These are phyloP conservation scores for Mycotypha africana DNA, from an alignment of 371 early-diverging fungal genomes.

Conservation along the genomic window DNA sequence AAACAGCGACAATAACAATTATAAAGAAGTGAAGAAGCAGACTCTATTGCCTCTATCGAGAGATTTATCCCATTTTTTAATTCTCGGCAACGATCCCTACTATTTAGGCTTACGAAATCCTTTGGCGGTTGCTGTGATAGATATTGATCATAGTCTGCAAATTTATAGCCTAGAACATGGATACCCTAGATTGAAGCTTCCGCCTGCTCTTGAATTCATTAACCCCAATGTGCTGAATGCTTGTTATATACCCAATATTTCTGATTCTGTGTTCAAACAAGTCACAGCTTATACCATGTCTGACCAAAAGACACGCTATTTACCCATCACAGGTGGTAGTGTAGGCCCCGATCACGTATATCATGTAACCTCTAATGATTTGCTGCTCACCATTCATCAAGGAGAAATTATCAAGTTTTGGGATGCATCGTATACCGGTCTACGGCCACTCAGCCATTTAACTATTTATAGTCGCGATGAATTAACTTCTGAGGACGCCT, in stretches of 20 bases:
- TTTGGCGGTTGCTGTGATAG: conserved; percentile 36
- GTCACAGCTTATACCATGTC: conserved; percentile 8
- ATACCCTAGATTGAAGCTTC: conserved; percentile 27
- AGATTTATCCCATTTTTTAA: conserved; percentile 47
- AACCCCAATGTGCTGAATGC: conserved; percentile 35
- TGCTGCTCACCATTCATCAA: conserved; percentile 45
- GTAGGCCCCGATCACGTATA: conserved; percentile 38
- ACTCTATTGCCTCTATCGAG: conserved; percentile 33
- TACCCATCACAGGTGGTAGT: conserved; percentile 47
- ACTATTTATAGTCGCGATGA: conserved; percentile 23
- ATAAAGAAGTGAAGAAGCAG: conserved; percentile 38
- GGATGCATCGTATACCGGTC: conserved; percentile 48
- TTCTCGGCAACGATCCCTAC: conserved; percentile 41
- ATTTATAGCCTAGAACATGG: conserved; percentile 30
- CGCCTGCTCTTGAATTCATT: conserved; percentile 42
- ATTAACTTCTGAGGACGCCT: conserved; percentile 6
- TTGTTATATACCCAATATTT: conserved; percentile 23
- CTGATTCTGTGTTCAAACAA: conserved; percentile 15
- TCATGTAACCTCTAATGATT: conserved; percentile 37
- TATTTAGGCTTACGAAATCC: conserved; percentile 40
- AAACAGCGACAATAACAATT: conserved; percentile 37
- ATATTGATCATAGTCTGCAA: conserved; percentile 26
- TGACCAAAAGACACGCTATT: conserved; percentile 18
- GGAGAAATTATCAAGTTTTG: conserved; percentile 44
- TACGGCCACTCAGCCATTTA: conserved; percentile 43